Base-by-base conservation (phyloP, 2,329 filamentous ascomycete genomes). In the Penicillium sp. region DNA sequence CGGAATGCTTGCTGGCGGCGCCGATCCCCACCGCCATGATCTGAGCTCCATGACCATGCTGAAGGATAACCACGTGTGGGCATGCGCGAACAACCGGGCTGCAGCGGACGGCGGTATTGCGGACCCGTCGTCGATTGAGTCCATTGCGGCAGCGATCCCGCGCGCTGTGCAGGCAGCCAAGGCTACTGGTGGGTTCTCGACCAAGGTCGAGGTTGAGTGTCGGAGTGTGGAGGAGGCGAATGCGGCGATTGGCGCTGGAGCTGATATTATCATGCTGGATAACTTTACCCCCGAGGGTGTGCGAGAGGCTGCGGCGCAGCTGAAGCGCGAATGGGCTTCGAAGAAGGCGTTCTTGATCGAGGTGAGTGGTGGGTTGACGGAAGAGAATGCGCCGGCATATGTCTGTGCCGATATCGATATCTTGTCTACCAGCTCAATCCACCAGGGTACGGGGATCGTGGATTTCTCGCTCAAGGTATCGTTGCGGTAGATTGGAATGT, bases 11-110 rank as follows among this genome's bases (percentile, higher is more conserved):
- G 89, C 96, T 17, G 94, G 93, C 56, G 94, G 94, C 12, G 93
- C 91, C 17, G 94, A 99, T 77, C 86, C 88, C 3, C 94, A 99
- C 75, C 83, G 94, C 33, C 91, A 96, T 77, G 94, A 99, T 74
- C 81, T 99, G 56, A 90, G 87, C 73, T 85, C 88, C 63, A 97
- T 99, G 94, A 93, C 93, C 56, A 99, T 99, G 94, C 83, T 99
- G 64, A 99, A 99, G 80, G 94, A 99, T 77, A 99, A 99, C 77
- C 94, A 99, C 77, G 89, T 99, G 57, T 97, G 93, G 89, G 91
- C 91, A 62, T 88, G 89, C 54, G 89, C 89, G 50, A 74, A 77
- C 54, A 76, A 77, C 58, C 57, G 66, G 6, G 64, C 68, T 7
- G 67, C 66, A 12, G 60, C 52, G 2, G 64, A 67, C 42, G 66